Evolutionary conservation across 495 filamentous ascomycete species (phyloP), one percentile per base, ranked within the genome.

Genomic region (Pseudomonodictys pantanalensis): DNA sequence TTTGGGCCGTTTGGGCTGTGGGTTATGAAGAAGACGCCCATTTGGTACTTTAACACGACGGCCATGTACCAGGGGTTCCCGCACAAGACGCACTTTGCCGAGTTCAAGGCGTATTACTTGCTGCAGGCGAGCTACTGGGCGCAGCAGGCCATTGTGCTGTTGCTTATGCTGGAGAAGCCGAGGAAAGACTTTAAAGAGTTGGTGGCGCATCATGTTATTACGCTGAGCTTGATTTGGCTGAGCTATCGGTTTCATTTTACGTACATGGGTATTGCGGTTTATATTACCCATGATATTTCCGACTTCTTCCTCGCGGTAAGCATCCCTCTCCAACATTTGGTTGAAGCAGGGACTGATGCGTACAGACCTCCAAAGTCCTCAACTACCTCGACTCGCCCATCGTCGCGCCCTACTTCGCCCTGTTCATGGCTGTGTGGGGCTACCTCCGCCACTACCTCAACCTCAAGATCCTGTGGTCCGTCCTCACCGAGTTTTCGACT

Each of bases 171-270:
- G 74, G 93, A 98, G 80, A 95, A 95, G 78, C 92, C 89, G 23
- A 79, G 93, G 11, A 97, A 97, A 77, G 93, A 98, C 70, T 97
- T 92, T 72, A 91, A 88, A 75, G 93, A 97, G 78, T 80, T 98
- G 48, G 90, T 97, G 26, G 85, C 85, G 43, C 93, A 98, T 71
- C 93, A 98, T 69, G 87, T 97, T 62, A 89, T 97, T 66, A 95
- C 90, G 10, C 71, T 98, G 53, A 78, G 86, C n/a, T 79, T 98
- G 53, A 97, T 98, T 60, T 84, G 76, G 28, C 72, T 91, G 69
- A 95, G 89, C 77, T 98, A 98, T 73, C 86, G 92, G 28, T 98
- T 96, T 78, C 95, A 98, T 73, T 98, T 98, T 73, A 93, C 93
- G 8, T 92, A 95, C 72, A 95, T 98, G 77, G 93, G 93, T n/a